Base-by-base conservation (phyloP, 2,329 filamentous ascomycete species). In the Sporothrix schenckii region DNA sequence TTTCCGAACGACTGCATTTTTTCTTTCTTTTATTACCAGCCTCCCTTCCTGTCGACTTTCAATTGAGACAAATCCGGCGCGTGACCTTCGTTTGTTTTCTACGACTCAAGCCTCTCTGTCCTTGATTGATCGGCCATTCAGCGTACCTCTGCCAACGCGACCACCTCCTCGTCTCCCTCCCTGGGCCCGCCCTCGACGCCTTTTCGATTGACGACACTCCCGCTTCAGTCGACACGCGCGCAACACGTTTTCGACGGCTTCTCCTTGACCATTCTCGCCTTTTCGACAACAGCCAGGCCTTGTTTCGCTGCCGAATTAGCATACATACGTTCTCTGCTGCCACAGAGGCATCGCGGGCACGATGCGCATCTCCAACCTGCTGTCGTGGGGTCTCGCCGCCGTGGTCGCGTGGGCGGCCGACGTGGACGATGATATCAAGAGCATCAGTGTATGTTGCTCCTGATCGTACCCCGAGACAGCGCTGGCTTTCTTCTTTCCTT, bases 361-460 rank as follows among this genome's bases (percentile, higher is more conserved):
- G 74, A 86, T 86, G 84, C 80, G 83, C 80, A 78, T 84, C 71
- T 80, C 81, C 71, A 81, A 79, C 72, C 75, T 86, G 76, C 81
- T 83, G 74, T 81, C 82, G 74, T 79, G 82, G 77, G 80, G 84
- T 77, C 79, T 85, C 76, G 83, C 83, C 76, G 82, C 83, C 70
- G 79, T 82, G 16, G 63, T 47, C 73, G 81, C 86, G 72, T 84
- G 84, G 78, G 83, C 80, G 71, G 81, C 83, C 14, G 84, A 84
- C 73, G 88, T 82, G 9, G 79, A 80, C 67, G 78, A 76, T 16
- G 77, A 79, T 52, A 79, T 85, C 74, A 85, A 84, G 80, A 85
- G 83, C 79, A 85, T 86, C 75, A 63, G 44, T 21, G 69, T 69
- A 72, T 67, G 74, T 72, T 60, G 10, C 7, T 2, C 9, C 68